These are phyloP conservation scores for Penicillium malachiteum DNA, from an alignment of 495 filamentous ascomycete genomes.

Conservation along the genomic window DNA sequence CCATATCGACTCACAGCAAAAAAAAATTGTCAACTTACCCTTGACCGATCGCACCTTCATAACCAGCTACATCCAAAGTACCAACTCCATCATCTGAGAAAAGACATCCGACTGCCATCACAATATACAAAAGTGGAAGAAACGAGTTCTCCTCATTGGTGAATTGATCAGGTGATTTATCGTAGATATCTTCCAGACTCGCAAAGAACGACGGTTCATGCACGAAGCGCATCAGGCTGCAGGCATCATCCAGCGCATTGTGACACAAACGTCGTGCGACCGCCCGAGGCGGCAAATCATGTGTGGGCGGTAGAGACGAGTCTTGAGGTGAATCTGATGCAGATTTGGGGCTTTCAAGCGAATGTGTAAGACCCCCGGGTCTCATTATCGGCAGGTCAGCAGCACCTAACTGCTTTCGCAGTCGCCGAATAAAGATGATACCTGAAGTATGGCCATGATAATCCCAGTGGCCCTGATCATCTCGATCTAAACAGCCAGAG, in stretches of 20 bases:
- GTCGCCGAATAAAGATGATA: constrained; percentile 75
- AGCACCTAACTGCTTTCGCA: constrained; percentile 81
- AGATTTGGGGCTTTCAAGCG: constrained; percentile 73
- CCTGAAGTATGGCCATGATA: constrained; percentile 95
- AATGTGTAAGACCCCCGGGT: constrained; percentile 40
- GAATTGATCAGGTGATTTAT: constrained; percentile 64
- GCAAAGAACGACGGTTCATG: constrained; percentile 83
- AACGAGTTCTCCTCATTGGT: constrained; percentile 76
- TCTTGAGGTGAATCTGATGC: constrained; percentile 61
- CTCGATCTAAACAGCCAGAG: constrained; percentile 84
- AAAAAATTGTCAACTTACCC: constrained; percentile 53
- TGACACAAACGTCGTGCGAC: constrained; percentile 68
- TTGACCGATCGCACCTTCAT: constrained; percentile 74
- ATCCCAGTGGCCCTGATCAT: constrained; percentile 90
- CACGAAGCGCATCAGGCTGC: constrained; percentile 79
- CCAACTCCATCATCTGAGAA: constrained; percentile 58
- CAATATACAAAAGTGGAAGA: constrained; percentile 78
- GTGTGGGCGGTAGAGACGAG: constrained; percentile 48
- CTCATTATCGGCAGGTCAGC: constrained; percentile 44
- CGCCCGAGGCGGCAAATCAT: constrained; percentile 69
- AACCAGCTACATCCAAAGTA: constrained; percentile 54
- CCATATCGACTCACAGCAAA: too few species aligned
- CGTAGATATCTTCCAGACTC: constrained; percentile 77
- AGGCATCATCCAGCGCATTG: constrained; percentile 79
- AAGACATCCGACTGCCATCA: constrained; percentile 82